These are phyloP conservation scores for Daldinia sp. DNA, from an alignment of 2,329 filamentous ascomycete genomes.

Conservation along the genomic window DNA sequence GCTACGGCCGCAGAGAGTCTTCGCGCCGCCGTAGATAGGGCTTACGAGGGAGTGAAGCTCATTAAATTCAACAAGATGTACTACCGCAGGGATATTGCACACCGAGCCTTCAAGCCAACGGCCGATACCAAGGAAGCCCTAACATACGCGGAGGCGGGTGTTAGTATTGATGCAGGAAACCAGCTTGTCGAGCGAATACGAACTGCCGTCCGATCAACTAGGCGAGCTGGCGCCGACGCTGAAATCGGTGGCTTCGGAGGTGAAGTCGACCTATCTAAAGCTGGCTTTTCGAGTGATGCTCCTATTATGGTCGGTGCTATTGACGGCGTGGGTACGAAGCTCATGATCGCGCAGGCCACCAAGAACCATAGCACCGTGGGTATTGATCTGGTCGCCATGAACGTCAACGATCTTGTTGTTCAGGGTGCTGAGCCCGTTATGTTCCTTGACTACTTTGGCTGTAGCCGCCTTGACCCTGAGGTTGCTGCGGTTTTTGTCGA, in stretches of 20 bases:
- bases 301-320: conserved; percentile 93
- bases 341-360: conserved; percentile 92
- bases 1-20: conserved; percentile 76
- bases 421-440: conserved; percentile 94
- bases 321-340: conserved; percentile 95
- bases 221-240: conserved; percentile 85
- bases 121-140: conserved; percentile 61
- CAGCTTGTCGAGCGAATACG: conserved; percentile 93
- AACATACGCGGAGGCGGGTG: conserved; percentile 92
- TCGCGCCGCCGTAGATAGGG: conserved; percentile 82
- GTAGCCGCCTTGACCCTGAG: conserved; percentile 82
- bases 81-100: conserved; percentile 90
- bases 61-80: conserved; percentile 91
- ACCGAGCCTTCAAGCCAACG: conserved; percentile 69
- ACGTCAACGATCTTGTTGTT: conserved; percentile 96
- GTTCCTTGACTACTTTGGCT: conserved; percentile 98
- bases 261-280: conserved; percentile 77
- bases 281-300: conserved; percentile 72
- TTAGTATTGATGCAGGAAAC: conserved; percentile 94
- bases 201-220: conserved; percentile 83
- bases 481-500: conserved; percentile 86
- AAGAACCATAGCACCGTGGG: conserved; percentile 93
- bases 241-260: conserved; percentile 97
- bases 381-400: conserved; percentile 98
- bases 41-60: conserved; percentile 82